phyloP scores from a whole-genome alignment of 345 rosid species.

The Euclidium syriacum region DNA sequence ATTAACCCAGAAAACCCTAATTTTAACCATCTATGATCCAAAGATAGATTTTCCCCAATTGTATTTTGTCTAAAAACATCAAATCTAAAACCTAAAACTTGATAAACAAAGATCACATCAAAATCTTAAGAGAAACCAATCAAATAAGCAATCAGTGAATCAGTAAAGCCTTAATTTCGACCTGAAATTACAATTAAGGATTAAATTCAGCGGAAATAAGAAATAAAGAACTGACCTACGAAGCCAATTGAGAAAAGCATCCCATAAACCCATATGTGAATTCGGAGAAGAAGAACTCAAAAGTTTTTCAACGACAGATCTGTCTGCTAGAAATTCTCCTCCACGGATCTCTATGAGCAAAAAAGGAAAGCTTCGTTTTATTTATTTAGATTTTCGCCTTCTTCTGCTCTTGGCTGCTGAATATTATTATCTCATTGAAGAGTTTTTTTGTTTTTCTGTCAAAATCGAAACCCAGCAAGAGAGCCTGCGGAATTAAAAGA shows the following conservation, averaged over 20 bases:
- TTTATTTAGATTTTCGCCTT: not conserved
- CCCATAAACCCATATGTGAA: constrained; percentile 56
- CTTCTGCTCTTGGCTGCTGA: constrained; percentile 26
- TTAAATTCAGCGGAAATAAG: not conserved
- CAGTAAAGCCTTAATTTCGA: not conserved
- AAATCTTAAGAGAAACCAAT: not conserved
- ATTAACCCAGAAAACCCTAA: not conserved
- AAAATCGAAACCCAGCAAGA: constrained; percentile 14
- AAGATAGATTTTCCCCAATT: not conserved
- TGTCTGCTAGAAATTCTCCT: constrained; percentile 27
- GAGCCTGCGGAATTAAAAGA: constrained; percentile 26
- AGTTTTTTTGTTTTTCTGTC: constrained; percentile 11
- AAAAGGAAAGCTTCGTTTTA: constrained; percentile 4
- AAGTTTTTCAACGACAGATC: constrained; percentile 21
- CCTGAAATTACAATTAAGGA: not conserved
- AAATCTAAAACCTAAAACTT: not conserved
- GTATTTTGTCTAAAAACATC: not conserved
- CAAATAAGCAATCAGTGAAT: not conserved
- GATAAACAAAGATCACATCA: constrained; percentile 3
- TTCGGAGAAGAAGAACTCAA: constrained; percentile 18
- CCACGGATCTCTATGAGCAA: constrained; percentile 16
- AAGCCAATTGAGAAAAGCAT: constrained; percentile 77
- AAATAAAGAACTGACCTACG: constrained; percentile 41
- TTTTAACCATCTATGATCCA: not conserved
- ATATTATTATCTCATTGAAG: constrained; percentile 21